Evolutionary conservation across 768 basidiomycete genomes (phyloP).

Genomic region (Boletus sp.): DNA sequence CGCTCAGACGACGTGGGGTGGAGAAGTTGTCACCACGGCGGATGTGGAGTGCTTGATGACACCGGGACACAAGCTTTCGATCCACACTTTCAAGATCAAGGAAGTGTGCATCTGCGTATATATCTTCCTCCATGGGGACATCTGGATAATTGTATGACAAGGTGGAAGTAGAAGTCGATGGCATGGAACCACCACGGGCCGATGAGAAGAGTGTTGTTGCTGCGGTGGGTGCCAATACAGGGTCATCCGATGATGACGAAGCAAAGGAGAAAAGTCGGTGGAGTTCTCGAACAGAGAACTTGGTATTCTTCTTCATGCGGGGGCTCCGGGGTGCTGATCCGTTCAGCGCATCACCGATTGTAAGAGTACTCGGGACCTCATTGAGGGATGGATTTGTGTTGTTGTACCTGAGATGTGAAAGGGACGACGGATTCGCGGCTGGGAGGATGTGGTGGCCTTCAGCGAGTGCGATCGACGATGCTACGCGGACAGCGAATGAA

Average conservation of each 20-base stretch:
- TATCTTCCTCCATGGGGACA: slow-evolving; percentile 18
- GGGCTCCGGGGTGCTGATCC: slow-evolving; percentile 36
- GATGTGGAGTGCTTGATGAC: slow-evolving; percentile 1
- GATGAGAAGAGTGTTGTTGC: background rate
- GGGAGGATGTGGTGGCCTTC: slow-evolving; percentile 9
- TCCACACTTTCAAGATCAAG: slow-evolving; percentile 19
- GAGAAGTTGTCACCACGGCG: background rate
- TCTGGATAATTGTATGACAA: slow-evolving; percentile 16
- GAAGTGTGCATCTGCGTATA: slow-evolving; percentile 11
- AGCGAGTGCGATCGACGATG: slow-evolving; percentile 20
- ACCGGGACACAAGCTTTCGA: slow-evolving; percentile 12
- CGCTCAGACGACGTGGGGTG: slow-evolving; percentile 23
- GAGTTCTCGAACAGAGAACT: slow-evolving; percentile 37
- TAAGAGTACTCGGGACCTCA: slow-evolving; percentile 9
- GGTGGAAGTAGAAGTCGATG: slow-evolving; percentile 11
- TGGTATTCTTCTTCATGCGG: slow-evolving; percentile 26
- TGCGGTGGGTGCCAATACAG: slow-evolving; percentile 1
- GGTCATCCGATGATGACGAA: slow-evolving; percentile 17
- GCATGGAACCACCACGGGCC: background rate
- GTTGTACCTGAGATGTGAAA: slow-evolving; percentile 11
- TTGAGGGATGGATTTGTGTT: slow-evolving; percentile 26
- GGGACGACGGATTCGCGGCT: slow-evolving; percentile 7
- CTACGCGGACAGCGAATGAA: slow-evolving; percentile 22
- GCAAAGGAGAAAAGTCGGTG: slow-evolving; percentile 32
- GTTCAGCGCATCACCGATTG: slow-evolving; percentile 7